Evolutionary conservation across 2,329 filamentous ascomycete species (phyloP).

Genomic region (Didymella arachidicola): DNA sequence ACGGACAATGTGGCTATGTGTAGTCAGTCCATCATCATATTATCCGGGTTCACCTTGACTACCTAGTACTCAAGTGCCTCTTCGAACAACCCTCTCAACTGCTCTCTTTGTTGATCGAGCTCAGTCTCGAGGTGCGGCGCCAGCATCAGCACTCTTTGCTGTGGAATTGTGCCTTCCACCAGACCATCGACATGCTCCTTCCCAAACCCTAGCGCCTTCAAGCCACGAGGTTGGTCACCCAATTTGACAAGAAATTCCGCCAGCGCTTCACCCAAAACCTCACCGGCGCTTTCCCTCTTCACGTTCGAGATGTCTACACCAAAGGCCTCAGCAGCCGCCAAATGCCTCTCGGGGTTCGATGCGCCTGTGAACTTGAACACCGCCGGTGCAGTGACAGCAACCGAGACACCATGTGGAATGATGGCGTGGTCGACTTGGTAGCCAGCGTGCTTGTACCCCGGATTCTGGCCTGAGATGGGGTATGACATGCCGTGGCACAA

Average conservation of each 20-base stretch:
- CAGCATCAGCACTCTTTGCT: constrained; percentile 87
- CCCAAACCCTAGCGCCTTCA: constrained; percentile 84
- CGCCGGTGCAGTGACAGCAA: constrained; percentile 90
- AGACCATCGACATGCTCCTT: constrained; percentile 77
- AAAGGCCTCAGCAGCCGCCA: constrained; percentile 87
- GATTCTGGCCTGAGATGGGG: constrained; percentile 94
- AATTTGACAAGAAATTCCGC: constrained; percentile 80
- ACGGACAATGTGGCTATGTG: background rate
- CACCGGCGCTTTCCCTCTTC: constrained; percentile 87
- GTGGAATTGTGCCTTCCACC: constrained; percentile 94
- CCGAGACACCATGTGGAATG: constrained; percentile 95
- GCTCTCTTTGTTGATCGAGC: constrained; percentile 58
- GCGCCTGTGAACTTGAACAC: constrained; percentile 93
- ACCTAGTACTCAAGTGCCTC: constrained; percentile 55
- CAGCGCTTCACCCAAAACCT: constrained; percentile 84
- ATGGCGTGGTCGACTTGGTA: constrained; percentile 79
- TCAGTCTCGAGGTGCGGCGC: constrained; percentile 75
- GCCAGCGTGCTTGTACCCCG: constrained; percentile 85
- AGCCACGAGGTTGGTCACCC: constrained; percentile 87
- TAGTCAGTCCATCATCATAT: background rate
- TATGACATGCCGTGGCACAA: constrained; percentile 94
- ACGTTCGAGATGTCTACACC: constrained; percentile 88
- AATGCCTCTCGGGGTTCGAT: constrained; percentile 90
- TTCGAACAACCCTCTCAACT: constrained; percentile 57
- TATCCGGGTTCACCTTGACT: background rate